These are phyloP conservation scores for Salix koriyanagi DNA, from an alignment of 345 rosid genomes.

Conservation along the genomic window DNA sequence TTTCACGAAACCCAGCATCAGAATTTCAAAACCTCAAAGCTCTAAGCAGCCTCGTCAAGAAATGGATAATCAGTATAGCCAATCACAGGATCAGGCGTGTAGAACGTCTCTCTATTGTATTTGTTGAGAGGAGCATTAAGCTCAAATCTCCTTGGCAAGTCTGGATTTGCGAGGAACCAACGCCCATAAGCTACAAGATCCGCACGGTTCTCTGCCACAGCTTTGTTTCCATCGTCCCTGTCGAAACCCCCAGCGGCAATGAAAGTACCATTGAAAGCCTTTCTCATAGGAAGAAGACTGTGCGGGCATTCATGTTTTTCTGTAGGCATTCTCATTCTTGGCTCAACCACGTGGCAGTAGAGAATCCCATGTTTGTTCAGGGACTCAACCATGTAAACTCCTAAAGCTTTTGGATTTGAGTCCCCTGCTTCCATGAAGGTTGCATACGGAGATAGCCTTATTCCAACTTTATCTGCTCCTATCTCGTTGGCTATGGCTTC, in stretches of 20 bases:
- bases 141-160: constrained; percentile 59
- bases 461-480: constrained; percentile 55
- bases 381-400: constrained; percentile 51
- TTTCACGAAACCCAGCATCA: no score
- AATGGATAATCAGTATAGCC: constrained; percentile 70
- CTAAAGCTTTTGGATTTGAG: constrained; percentile 56
- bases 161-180: constrained; percentile 60
- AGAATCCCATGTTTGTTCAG: constrained; percentile 49
- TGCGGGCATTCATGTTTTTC: constrained; percentile 30
- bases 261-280: constrained; percentile 55
- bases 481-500: constrained; percentile 58
- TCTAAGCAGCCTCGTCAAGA: constrained; percentile 29
- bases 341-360: constrained; percentile 67
- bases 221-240: constrained; percentile 41
- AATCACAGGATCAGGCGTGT: constrained; percentile 37
- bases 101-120: constrained; percentile 48
- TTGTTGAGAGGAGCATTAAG: constrained; percentile 49
- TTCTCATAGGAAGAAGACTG: constrained; percentile 46
- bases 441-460: constrained; percentile 58
- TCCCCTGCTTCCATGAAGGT: constrained; percentile 49
- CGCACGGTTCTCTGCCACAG: constrained; percentile 34
- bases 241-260: constrained; percentile 53
- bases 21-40: neutral
- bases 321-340: constrained; percentile 40
- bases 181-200: constrained; percentile 62